Percentiles rank a stretch among this genome's conserved stretches.
Evolutionary conservation across 2,329 filamentous ascomycete genomes (phyloP).

Genomic region (Knufia petricola): DNA sequence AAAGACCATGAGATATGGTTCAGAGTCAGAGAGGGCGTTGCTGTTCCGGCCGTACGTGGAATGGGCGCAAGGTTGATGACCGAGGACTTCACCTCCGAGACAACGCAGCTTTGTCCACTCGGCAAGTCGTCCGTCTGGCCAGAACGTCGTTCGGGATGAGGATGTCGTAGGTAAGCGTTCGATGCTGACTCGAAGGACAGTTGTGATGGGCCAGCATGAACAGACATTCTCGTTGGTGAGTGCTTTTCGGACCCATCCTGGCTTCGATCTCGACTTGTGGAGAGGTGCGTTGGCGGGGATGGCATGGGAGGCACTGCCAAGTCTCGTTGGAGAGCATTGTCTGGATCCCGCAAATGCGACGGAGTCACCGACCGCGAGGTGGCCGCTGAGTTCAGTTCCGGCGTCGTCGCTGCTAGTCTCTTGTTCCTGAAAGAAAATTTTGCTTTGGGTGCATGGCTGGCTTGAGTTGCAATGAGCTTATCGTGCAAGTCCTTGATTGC

Average conservation of each 20-base stretch:
- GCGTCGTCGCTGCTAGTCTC: constrained; percentile 40
- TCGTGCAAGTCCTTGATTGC: constrained; percentile 74
- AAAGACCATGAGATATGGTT: constrained; percentile 62
- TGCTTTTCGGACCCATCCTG: background rate
- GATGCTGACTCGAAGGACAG: background rate
- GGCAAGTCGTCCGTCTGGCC: constrained; percentile 50
- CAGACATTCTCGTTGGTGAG: background rate
- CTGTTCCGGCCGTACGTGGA: constrained; percentile 65
- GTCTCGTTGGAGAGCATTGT: background rate
- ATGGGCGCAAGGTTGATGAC: constrained; percentile 57
- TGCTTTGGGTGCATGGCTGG: constrained; percentile 59
- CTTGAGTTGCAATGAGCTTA: constrained; percentile 61
- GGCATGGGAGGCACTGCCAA: background rate
- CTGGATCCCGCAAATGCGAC: constrained; percentile 12
- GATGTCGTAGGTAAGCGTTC: background rate
- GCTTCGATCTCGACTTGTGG: background rate
- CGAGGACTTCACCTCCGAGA: constrained; percentile 47
- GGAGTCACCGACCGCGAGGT: constrained; percentile 11
- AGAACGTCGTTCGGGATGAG: constrained; percentile 29
- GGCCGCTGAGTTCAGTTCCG: constrained; percentile 18
- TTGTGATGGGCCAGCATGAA: background rate
- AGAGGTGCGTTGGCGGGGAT: background rate
- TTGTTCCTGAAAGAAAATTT: constrained; percentile 71
- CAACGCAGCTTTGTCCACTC: constrained; percentile 14
- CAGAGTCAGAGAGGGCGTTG: constrained; percentile 60